Conservation (phyloP, 2,329 filamentous ascomycete genomes). For the Hymenotorrendiella dingleyae region DNA sequence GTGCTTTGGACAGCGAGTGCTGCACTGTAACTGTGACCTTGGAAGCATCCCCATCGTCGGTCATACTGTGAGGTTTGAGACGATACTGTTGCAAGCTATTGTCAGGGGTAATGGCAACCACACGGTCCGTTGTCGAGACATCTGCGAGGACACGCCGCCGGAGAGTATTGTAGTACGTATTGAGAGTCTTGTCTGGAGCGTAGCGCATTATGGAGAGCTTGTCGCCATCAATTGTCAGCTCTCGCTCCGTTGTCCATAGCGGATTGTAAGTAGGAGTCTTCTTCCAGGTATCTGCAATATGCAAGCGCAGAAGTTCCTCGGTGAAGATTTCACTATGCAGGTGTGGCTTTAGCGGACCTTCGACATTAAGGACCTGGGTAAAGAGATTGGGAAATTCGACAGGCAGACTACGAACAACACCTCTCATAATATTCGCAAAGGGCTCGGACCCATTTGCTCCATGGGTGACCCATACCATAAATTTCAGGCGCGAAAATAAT, state of each 20-base stretch:
- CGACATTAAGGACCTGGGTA: conserved; percentile 7
- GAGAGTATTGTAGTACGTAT: conserved; percentile 6
- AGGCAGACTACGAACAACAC: conserved; percentile 3
- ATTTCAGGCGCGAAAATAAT: conserved; percentile 1
- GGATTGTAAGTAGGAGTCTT: conserved; percentile 3
- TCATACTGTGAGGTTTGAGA: neutral
- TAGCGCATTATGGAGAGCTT: conserved; percentile 2
- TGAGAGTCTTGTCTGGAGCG: neutral
- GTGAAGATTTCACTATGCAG: conserved; percentile 2
- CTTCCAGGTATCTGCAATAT: conserved; percentile 3
- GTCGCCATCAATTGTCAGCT: conserved; percentile 1
- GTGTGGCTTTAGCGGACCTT: neutral
- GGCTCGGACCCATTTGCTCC: conserved; percentile 5
- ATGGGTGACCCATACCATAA: conserved; percentile 6
- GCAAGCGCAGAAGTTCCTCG: conserved; percentile 4
- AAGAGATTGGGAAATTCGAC: conserved; percentile 1
- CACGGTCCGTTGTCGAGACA: neutral
- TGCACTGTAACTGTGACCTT: neutral
- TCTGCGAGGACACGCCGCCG: conserved; percentile 1
- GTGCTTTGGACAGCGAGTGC: conserved; percentile 1
- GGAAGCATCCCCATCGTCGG: neutral
- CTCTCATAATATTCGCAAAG: conserved; percentile 8
- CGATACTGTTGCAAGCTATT: neutral
- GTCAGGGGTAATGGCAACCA: conserved; percentile 1
- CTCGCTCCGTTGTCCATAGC: conserved; percentile 8